Base-by-base conservation (phyloP, 164 flowering plant species). In the Paratinospora sagittata region DNA sequence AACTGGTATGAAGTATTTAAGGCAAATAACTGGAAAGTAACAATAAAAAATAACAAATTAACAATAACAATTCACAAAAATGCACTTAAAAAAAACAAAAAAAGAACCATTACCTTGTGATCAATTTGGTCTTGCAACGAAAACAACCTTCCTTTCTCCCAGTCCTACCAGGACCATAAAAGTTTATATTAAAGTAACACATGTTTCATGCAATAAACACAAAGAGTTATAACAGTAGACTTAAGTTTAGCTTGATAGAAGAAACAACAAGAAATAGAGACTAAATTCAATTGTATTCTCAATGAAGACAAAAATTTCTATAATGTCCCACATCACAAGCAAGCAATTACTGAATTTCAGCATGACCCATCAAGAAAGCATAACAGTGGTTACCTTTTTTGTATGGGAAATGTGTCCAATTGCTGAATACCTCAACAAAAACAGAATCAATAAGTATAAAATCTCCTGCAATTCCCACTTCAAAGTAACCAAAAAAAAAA, bases 51-150 rank as follows among this genome's bases (percentile, higher is more conserved):
- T 9, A 47, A 61, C 24, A 58, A 30, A 30, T 30, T 30, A 30
- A 30, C 34, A 30, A 30, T 4, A 34, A 27, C 17, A 34, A 30
- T 45, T n/a, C 33, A 19, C 19, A 3, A 41, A n/a, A 41, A 7
- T 37, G 68, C 30, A 63, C 24, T 2, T 0, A 5, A 21, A 13
- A 21, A 60, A 13, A 23, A 60, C 14, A 27, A 13, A 0, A 43
- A 68, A 65, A 16, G 30, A 39, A 61, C 27, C 24, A 36, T 68
- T 80, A 91, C 98, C 98, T 94, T 94, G 41, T 94, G 97, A 74
- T 87, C 83, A 72, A 87, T 86, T 81, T 95, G 97, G 60, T 95
- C 96, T 76, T 92, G 81, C 41, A 95, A 79, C 34, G 98, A 88
- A 80, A 89, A 95, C 70, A 89, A 72, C 78, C 77, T 83, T 70